Percentiles rank a stretch among this genome's conserved stretches.
These are phyloP conservation scores for Aspergillus panamensis DNA, from an alignment of 495 filamentous ascomycete genomes.

Conservation along the genomic window DNA sequence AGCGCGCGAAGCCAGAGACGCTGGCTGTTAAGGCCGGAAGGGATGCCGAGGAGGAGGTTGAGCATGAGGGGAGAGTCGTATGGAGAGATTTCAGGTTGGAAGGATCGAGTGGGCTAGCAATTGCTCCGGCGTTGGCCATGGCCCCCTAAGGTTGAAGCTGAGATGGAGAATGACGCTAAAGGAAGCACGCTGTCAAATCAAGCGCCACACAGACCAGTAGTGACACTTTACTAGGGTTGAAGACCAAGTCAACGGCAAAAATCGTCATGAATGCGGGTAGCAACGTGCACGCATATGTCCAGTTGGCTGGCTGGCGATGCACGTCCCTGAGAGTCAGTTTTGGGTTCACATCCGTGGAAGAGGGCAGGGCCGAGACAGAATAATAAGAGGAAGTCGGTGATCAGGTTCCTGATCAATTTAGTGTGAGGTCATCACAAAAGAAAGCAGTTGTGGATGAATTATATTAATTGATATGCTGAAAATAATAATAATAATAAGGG, in stretches of 20 bases:
- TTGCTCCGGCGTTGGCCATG: conserved; percentile 23
- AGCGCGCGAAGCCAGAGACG: conserved; percentile 21
- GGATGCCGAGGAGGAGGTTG: conserved; percentile 15
- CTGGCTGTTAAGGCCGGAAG: conserved; percentile 24
- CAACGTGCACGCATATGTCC: conserved; percentile 15
- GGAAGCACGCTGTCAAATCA: conserved; percentile 5
- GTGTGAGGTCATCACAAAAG: neutral
- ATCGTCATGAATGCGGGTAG: conserved; percentile 10
- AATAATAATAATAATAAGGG: neutral
- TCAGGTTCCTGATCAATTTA: neutral
- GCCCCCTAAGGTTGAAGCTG: conserved; percentile 10
- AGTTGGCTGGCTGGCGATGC: conserved; percentile 14
- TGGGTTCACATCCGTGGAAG: conserved; percentile 5
- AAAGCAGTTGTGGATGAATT: neutral
- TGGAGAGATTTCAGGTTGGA: conserved; percentile 12
- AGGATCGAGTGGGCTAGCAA: conserved; percentile 10
- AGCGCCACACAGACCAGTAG: neutral
- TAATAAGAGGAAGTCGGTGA: neutral
- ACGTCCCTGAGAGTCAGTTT: conserved; percentile 6
- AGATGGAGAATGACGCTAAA: conserved; percentile 14
- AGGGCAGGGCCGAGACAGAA: neutral
- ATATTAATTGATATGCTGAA: neutral
- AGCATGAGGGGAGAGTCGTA: conserved; percentile 12
- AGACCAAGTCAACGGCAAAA: conserved; percentile 3
- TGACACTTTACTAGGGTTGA: neutral